Evolutionary conservation across 768 basidiomycete species (phyloP).

Genomic region (Tylopilus sp.): DNA sequence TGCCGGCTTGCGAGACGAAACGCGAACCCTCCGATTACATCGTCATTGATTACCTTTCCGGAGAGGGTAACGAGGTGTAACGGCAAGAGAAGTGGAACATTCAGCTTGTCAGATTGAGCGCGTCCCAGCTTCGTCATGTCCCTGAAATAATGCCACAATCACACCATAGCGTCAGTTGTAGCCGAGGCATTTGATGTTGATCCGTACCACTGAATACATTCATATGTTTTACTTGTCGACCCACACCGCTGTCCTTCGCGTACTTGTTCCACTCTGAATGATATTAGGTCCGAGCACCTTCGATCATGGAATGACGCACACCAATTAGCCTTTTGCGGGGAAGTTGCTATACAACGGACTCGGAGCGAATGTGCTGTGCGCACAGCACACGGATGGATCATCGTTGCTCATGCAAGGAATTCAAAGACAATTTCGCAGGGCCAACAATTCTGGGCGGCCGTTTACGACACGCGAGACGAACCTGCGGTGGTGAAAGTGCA

Average conservation of each 20-base stretch:
- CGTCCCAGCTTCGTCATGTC: not conserved
- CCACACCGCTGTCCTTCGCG: not conserved
- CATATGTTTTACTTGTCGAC: not conserved
- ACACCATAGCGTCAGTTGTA: not conserved
- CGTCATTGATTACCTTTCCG: not conserved
- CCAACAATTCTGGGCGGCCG: not conserved
- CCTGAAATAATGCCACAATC: not conserved
- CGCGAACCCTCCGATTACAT: not conserved
- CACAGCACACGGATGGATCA: not conserved
- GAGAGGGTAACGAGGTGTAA: too few species aligned
- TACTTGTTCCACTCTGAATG: not conserved
- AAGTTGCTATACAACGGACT: not conserved
- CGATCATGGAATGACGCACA: too few species aligned
- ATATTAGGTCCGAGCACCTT: too few species aligned
- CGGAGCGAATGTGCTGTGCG: not conserved
- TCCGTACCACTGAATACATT: conserved; percentile 8
- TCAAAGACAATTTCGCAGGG: not conserved
- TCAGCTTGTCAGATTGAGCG: not conserved
- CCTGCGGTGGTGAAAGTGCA: not conserved
- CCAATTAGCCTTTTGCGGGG: not conserved
- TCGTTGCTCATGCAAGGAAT: not conserved
- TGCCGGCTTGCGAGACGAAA: not conserved
- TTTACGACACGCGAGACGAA: conserved; percentile 5
- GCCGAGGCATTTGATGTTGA: conserved; percentile 7
- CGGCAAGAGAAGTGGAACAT: not conserved